These are phyloP conservation scores for Pseudogymnoascus sp. DNA, from an alignment of 2,329 filamentous ascomycete genomes.

Conservation along the genomic window DNA sequence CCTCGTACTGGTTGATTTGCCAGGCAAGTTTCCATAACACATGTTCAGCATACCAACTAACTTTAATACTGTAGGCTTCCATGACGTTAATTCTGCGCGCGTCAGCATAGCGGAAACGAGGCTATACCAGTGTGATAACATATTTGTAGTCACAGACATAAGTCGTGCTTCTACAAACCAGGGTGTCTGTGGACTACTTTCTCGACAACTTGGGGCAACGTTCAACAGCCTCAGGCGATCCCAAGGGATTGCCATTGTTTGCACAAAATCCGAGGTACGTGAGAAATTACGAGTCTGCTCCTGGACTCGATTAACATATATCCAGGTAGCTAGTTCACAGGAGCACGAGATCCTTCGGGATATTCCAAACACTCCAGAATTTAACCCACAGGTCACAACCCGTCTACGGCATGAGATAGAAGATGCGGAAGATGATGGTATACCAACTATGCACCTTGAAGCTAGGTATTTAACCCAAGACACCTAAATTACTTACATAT, in stretches of 20 bases:
- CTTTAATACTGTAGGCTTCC: conserved; percentile 12
- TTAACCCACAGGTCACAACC: conserved; percentile 2
- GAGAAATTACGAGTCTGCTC: neutral
- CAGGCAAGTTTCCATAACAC: conserved; percentile 5
- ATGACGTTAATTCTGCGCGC: conserved; percentile 14
- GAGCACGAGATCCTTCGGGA: conserved; percentile 12
- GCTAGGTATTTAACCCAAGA: neutral
- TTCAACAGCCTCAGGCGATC: conserved; percentile 12
- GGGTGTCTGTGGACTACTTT: conserved; percentile 11
- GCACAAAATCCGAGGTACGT: conserved; percentile 15
- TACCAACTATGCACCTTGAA: neutral
- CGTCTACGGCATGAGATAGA: neutral
- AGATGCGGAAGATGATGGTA: neutral
- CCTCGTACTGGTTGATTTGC: conserved; percentile 14
- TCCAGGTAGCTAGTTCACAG: conserved; percentile 6
- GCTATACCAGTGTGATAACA: conserved; percentile 14
- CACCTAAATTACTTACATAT: neutral
- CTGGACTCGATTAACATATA: neutral
- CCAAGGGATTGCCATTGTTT: conserved; percentile 13
- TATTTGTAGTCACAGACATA: conserved; percentile 14
- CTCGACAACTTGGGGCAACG: conserved; percentile 11
- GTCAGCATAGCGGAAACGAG: conserved; percentile 12
- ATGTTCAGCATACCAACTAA: conserved; percentile 8
- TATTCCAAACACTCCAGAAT: conserved; percentile 9
- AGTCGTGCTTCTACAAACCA: conserved; percentile 12